These are phyloP conservation scores for Pyrenophora tritici-repentis DNA, from an alignment of 2,329 filamentous ascomycete genomes.

Conservation along the genomic window DNA sequence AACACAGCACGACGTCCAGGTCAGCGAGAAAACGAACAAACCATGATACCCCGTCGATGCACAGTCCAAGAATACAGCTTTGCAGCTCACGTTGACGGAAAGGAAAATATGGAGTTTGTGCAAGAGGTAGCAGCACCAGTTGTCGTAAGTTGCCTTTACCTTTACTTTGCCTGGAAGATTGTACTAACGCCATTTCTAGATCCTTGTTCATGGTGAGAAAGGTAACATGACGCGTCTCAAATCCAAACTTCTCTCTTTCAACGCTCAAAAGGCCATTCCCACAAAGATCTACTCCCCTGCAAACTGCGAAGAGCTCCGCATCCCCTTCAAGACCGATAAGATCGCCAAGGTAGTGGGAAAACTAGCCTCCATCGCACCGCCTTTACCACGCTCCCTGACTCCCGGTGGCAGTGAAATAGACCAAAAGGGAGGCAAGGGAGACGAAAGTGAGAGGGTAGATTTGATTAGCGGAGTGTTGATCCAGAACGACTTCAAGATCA, in stretches of 20 bases:
- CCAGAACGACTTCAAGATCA: conserved; percentile 97
- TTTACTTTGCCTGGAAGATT: neutral
- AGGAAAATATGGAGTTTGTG: conserved; percentile 95
- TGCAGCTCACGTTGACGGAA: conserved; percentile 93
- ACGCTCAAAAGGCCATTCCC: conserved; percentile 77
- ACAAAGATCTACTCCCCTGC: conserved; percentile 92
- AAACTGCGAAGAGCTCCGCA: conserved; percentile 92
- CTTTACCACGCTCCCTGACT: conserved; percentile 50
- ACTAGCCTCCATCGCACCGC: conserved; percentile 79
- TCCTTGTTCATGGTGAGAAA: conserved; percentile 94
- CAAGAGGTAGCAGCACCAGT: conserved; percentile 91
- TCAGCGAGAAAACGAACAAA: conserved; percentile 74
- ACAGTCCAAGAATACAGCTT: conserved; percentile 95
- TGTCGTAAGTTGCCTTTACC: conserved; percentile 67
- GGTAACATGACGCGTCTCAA: conserved; percentile 98
- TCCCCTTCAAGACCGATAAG: conserved; percentile 95
- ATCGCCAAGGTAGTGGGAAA: conserved; percentile 95
- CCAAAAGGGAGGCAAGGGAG: conserved; percentile 21
- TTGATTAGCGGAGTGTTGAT: conserved; percentile 90
- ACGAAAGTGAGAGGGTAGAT: conserved; percentile 45
- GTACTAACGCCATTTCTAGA: conserved; percentile 57
- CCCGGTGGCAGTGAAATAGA: conserved; percentile 26
- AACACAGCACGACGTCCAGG: conserved; percentile 64
- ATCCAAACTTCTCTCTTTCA: conserved; percentile 91
- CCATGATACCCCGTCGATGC: conserved; percentile 89